Percentiles rank a stretch among this genome's conserved stretches.
Evolutionary conservation across 352 stramenopile genomes (phyloP).

Genomic region (Elongisporangium anandrum): DNA sequence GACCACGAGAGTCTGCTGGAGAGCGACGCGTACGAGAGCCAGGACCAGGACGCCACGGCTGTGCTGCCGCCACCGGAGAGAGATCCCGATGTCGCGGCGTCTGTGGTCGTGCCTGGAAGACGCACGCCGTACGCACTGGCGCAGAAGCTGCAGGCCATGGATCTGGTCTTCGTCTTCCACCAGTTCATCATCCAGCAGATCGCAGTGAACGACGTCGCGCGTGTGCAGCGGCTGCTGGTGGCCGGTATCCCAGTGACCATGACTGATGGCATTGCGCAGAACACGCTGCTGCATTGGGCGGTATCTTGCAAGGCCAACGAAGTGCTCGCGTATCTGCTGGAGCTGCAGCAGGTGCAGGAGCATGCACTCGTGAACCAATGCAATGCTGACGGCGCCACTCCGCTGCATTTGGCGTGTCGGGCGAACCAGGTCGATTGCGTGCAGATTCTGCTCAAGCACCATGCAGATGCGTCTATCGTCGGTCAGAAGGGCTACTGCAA

Average conservation of each 20-base stretch:
- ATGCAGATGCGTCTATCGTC: constrained; percentile 34
- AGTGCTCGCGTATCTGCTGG: constrained; percentile 46
- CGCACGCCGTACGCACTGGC: constrained; percentile 65
- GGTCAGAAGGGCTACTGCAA: constrained; percentile 48
- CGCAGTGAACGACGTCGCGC: constrained; percentile 50
- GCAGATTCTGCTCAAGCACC: constrained; percentile 38
- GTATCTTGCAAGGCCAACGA: constrained; percentile 62
- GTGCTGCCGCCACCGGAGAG: background rate
- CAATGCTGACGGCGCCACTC: constrained; percentile 73
- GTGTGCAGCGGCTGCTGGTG: constrained; percentile 54
- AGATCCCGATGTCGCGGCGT: background rate
- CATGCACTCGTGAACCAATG: constrained; percentile 36
- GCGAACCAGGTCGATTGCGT: constrained; percentile 47
- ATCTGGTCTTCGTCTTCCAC: constrained; percentile 78
- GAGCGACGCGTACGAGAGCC: too few species aligned
- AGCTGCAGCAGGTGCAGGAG: constrained; percentile 25
- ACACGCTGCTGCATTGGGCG: constrained; percentile 78
- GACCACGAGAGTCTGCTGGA: constrained; percentile 29
- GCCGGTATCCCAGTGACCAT: constrained; percentile 51
- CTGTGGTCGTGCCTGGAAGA: background rate
- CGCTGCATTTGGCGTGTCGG: constrained; percentile 70
- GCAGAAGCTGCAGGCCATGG: constrained; percentile 42
- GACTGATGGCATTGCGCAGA: constrained; percentile 46
- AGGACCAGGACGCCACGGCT: background rate
- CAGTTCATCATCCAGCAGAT: constrained; percentile 87